phyloP scores from a whole-genome alignment of 805 yeast genomes.

The Monosporozyma unispora region DNA sequence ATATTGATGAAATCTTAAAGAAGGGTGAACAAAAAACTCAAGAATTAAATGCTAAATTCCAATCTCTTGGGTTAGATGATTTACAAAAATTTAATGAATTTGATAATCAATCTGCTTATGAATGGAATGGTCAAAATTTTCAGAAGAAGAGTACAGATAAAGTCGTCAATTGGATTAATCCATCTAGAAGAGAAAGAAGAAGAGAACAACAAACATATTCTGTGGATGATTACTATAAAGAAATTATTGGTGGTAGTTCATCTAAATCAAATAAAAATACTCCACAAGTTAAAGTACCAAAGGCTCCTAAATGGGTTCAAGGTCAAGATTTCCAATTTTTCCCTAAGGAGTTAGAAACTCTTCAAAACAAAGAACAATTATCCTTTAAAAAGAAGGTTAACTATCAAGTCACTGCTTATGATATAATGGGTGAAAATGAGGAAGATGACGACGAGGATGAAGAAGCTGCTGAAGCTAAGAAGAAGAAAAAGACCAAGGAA shows the following conservation, averaged over 20 bases:
- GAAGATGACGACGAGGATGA: conserved; percentile 39
- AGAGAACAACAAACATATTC: conserved; percentile 72
- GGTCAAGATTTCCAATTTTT: conserved; percentile 71
- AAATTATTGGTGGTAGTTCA: conserved; percentile 37
- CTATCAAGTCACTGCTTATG: conserved; percentile 49
- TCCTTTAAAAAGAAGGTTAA: conserved; percentile 52
- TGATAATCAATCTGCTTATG: conserved; percentile 82
- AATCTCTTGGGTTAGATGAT: conserved; percentile 84
- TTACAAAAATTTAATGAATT: conserved; percentile 69
- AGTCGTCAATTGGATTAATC: conserved; percentile 55
- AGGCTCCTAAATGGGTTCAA: conserved; percentile 55
- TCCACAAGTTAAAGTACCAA: conserved; percentile 38
- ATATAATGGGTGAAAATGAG: conserved; percentile 46
- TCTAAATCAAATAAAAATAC: conserved; percentile 28
- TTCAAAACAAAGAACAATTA: conserved; percentile 57
- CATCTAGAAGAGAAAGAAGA: conserved; percentile 49
- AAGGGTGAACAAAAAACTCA: conserved; percentile 79
- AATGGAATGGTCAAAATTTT: conserved; percentile 86
- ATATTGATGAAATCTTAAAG: conserved; percentile 73
- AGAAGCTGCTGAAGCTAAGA: conserved; percentile 34
- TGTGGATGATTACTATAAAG: conserved; percentile 67
- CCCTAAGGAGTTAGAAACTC: conserved; percentile 41
- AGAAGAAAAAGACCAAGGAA: conserved; percentile 16
- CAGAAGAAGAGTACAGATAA: conserved; percentile 33
- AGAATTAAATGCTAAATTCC: conserved; percentile 69